phyloP scores from a whole-genome alignment of 768 basidiomycete genomes.

The Trametes maxima region DNA sequence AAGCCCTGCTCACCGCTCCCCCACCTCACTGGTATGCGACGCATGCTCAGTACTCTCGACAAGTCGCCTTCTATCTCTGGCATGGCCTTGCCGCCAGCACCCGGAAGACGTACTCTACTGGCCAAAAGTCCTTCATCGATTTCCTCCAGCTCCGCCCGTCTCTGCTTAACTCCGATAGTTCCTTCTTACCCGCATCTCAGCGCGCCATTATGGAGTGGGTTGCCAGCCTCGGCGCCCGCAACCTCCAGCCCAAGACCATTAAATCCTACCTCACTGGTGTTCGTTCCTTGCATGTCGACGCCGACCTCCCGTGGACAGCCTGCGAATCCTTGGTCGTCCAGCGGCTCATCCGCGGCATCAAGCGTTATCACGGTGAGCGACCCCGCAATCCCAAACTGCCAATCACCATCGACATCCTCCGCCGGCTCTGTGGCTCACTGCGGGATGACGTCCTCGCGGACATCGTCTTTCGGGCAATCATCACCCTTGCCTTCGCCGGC shows the following conservation, averaged over 20 bases:
- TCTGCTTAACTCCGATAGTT: not conserved
- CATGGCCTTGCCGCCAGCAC: not conserved
- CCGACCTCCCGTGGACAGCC: slow-evolving; percentile 31
- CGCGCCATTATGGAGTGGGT: not conserved
- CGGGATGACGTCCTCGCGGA: not conserved
- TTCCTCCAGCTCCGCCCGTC: not conserved
- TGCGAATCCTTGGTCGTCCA: slow-evolving; percentile 34
- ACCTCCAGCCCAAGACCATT: not conserved
- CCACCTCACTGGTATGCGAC: slow-evolving; percentile 24
- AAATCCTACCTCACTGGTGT: not conserved
- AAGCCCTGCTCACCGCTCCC: slow-evolving; percentile 27
- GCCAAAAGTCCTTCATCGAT: not conserved
- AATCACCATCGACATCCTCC: slow-evolving; percentile 31
- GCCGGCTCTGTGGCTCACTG: slow-evolving; percentile 3
- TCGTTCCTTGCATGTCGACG: slow-evolving; percentile 27
- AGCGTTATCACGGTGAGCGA: slow-evolving; percentile 33
- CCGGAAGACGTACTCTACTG: not conserved
- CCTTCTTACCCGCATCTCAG: not conserved
- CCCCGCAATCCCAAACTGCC: slow-evolving; percentile 31
- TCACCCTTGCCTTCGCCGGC: slow-evolving; percentile 26
- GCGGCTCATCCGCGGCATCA: slow-evolving; percentile 37
- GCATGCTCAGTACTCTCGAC: slow-evolving; percentile 25
- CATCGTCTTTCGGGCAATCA: slow-evolving; percentile 22
- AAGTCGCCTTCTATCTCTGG: slow-evolving; percentile 2
- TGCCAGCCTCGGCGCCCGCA: not conserved